A percentile compares a stretch with the other conserved stretches of the same genome.
Conservation (phyloP, 805 yeast species). For the Maudiozyma barnettii region DNA sequence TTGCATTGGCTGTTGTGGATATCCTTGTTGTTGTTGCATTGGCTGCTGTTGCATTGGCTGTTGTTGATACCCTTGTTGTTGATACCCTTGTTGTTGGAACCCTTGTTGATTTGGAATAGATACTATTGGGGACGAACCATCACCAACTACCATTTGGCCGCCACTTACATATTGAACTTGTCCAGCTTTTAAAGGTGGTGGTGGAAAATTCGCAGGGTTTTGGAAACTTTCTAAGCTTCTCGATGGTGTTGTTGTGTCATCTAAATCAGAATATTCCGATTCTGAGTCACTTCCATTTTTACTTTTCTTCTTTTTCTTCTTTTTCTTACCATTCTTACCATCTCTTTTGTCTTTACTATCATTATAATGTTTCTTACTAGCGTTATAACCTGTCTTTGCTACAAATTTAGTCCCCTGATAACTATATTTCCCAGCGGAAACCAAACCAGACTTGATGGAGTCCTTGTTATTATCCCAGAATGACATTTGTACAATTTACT, state of each 20-base stretch:
- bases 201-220: conserved; percentile 24
- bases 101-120: not conserved
- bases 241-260: conserved; percentile 2
- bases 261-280: conserved; percentile 14
- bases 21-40: conserved; percentile 6
- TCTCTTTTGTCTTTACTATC: conserved; percentile 11
- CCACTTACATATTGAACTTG: conserved; percentile 27
- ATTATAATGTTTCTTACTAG: conserved; percentile 30
- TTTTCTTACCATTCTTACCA: conserved; percentile 2
- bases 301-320: conserved; percentile 2
- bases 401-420: conserved; percentile 34
- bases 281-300: conserved; percentile 9
- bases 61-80: conserved; percentile 1
- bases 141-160: conserved; percentile 8
- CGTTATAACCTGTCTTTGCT: conserved; percentile 34
- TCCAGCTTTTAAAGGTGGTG: conserved; percentile 34
- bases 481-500: conserved; percentile 12
- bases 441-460: conserved; percentile 29
- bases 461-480: conserved; percentile 38
- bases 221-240: conserved; percentile 5
- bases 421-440: conserved; percentile 30
- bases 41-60: conserved; percentile 1
- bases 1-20: conserved; percentile 7
- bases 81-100: conserved; percentile 1
- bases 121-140: not conserved